Evolutionary conservation across 2,329 filamentous ascomycete genomes (phyloP), one percentile per base, ranked within the genome.

Genomic region (Diaporthe velutina): DNA sequence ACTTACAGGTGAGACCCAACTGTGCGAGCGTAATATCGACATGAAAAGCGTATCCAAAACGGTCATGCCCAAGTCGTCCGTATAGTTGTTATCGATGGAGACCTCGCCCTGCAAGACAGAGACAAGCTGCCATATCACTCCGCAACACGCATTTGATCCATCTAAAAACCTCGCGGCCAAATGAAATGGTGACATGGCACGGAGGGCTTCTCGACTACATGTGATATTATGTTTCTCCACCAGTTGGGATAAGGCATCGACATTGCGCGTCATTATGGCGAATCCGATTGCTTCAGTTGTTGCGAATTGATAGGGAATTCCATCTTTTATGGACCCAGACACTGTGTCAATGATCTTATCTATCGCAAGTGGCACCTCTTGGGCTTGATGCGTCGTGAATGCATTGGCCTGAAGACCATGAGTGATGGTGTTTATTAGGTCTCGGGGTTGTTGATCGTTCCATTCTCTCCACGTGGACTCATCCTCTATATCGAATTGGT

Each of bases 391-490:
- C 2, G 5, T 30, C 3, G 70, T 50, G 33, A 61, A 71, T 2
- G 28, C 9, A 28, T 64, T 54, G 2, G 48, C 12, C 15, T 28
- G 9, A 9, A 40, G 55, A 13, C 40, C 42, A 52, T 54, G 9
- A 19, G 42, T 52, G 7, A 71, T 40, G 1, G 70, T 71, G 30
- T 8, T 38, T 35, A 42, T 52, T 58, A 71, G 55, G 17, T 64
- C 30, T 25, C 55, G 70, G 12, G 19, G 7, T 0, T 6, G 0
- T 8, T 54, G 4, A 1, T 8, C n/a, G 28, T 3, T 12, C 70
- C 55, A 71, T 61, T 10, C 2, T 40, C 17, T n/a, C 70, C 55
- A 71, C 6, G 70, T 71, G 13, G 70, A 42, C 2, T 71, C 70
- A 19, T 71, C 70, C 33, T 71, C 70, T 10, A 71, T 25, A n/a